Conservation (phyloP, 352 stramenopile genomes). For the Thraustotheca clavata region DNA sequence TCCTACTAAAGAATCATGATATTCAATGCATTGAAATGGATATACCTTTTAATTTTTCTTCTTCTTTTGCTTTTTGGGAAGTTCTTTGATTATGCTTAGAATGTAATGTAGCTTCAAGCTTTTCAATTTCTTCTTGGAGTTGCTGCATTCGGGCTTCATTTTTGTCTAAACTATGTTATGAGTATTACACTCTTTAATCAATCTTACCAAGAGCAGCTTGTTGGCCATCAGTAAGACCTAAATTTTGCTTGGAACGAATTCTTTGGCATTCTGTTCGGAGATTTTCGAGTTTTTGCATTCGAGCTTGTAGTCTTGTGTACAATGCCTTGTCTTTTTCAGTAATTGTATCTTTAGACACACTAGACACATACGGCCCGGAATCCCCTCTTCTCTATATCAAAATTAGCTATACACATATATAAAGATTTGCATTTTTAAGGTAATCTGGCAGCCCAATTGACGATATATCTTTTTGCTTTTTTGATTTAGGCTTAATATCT, state of each 20-base stretch:
- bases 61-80: neutral
- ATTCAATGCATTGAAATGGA: no score
- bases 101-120: conserved; percentile 48
- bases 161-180: conserved; percentile 27
- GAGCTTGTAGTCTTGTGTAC: conserved; percentile 67
- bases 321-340: conserved; percentile 66
- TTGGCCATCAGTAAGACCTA: conserved; percentile 55
- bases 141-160: conserved; percentile 54
- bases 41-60: conserved; percentile 8
- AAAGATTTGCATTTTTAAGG: conserved; percentile 41
- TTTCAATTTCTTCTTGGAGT: conserved; percentile 56
- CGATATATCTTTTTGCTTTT: neutral
- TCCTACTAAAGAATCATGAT: conserved; percentile 14
- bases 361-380: conserved; percentile 39
- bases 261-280: conserved; percentile 49
- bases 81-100: conserved; percentile 21
- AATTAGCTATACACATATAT: neutral
- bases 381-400: conserved; percentile 37
- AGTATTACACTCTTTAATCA: no score
- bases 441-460: conserved; percentile 50
- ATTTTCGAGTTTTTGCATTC: conserved; percentile 80
- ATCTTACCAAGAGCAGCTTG: conserved; percentile 27
- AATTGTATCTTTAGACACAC: conserved; percentile 34
- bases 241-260: conserved; percentile 67
- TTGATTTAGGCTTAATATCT: no score